phyloP scores from a whole-genome alignment of 305 asterid genomes.

The Striga hermonthica region DNA sequence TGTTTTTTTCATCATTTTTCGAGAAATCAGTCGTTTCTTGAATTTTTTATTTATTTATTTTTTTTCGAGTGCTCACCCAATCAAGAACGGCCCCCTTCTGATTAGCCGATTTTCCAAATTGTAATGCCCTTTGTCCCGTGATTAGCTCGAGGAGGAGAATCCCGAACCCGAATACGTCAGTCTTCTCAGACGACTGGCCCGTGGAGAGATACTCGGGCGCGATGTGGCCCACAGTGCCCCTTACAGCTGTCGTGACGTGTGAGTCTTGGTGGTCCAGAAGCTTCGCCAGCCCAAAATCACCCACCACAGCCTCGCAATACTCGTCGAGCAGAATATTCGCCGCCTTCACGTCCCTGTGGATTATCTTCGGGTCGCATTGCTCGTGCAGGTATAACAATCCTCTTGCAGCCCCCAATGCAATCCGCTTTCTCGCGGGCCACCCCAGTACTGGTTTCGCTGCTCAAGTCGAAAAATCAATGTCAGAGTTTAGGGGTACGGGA shows the following conservation, averaged over 20 bases:
- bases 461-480: neutral
- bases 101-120: constrained; percentile 74
- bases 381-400: constrained; percentile 88
- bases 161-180: constrained; percentile 93
- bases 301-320: constrained; percentile 90
- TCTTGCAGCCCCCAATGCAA: constrained; percentile 87
- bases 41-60: too few relatives aligned
- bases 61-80: constrained; percentile 59
- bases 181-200: constrained; percentile 94
- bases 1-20: too few relatives aligned
- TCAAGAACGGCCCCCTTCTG: constrained; percentile 91
- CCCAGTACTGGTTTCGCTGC: constrained; percentile 84
- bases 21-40: too few relatives aligned
- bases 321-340: constrained; percentile 90
- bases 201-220: constrained; percentile 95
- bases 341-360: constrained; percentile 92
- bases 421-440: constrained; percentile 81
- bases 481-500: neutral
- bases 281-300: constrained; percentile 94
- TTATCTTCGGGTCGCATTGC: constrained; percentile 94
- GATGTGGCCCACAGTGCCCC: constrained; percentile 95
- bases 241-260: constrained; percentile 90
- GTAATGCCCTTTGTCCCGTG: constrained; percentile 84
- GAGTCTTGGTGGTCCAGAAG: constrained; percentile 89
- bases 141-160: constrained; percentile 87